Evolutionary conservation across 2,329 filamentous ascomycete species (phyloP).

Genomic region (Epichloe sibirici): DNA sequence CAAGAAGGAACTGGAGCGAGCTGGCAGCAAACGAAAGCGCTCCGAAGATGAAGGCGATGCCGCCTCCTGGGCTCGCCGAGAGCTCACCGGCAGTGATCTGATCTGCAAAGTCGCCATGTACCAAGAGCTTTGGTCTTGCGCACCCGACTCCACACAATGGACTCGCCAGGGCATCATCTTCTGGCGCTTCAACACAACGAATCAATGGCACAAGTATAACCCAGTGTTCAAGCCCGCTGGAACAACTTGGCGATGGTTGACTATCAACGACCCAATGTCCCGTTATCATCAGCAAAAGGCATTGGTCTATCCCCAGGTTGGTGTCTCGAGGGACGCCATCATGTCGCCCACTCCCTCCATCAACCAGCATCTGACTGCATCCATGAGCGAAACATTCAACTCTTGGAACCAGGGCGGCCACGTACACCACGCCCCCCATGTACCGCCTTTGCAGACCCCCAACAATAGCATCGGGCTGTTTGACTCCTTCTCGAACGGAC

Average conservation of each 20-base stretch:
- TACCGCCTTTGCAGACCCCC: constrained; percentile 21
- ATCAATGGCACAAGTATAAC: constrained; percentile 38
- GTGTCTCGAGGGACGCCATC: constrained; percentile 29
- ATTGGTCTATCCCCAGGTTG: constrained; percentile 23
- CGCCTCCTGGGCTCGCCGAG: constrained; percentile 26
- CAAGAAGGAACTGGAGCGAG: constrained; percentile 23
- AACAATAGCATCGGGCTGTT: constrained; percentile 28
- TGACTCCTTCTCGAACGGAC: constrained; percentile 38
- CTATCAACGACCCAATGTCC: constrained; percentile 47
- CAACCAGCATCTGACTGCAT: constrained; percentile 38
- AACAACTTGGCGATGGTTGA: constrained; percentile 50
- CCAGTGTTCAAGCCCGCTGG: constrained; percentile 38
- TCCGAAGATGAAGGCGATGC: constrained; percentile 29
- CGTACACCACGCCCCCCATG: constrained; percentile 15
- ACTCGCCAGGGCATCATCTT: constrained; percentile 47
- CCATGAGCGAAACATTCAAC: constrained; percentile 46
- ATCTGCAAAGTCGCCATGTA: constrained; percentile 53
- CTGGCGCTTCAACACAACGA: constrained; percentile 47
- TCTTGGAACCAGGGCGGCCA: constrained; percentile 29
- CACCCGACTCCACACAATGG: constrained; percentile 36
- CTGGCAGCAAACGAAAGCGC: constrained; percentile 27
- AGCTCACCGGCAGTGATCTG: constrained; percentile 40
- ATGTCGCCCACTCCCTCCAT: constrained; percentile 41
- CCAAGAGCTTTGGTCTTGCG: constrained; percentile 50
- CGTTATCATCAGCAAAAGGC: constrained; percentile 42